These are phyloP conservation scores for Lactarius sanguifluus DNA, from an alignment of 768 basidiomycete species.

Conservation along the genomic window DNA sequence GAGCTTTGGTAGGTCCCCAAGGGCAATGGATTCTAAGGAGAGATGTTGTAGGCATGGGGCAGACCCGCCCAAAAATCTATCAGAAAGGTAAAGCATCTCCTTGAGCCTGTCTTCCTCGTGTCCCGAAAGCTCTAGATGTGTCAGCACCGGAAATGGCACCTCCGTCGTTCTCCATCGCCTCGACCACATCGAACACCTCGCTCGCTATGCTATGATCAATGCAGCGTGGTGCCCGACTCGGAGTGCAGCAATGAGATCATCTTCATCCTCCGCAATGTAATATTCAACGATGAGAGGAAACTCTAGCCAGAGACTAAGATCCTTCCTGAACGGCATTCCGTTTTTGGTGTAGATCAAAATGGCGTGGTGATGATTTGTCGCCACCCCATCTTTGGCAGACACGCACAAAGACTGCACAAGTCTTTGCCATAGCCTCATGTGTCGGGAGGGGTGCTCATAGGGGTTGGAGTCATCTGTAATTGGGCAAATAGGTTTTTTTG, in stretches of 20 bases:
- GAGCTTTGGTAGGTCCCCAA: background rate
- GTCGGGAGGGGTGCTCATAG: too few species aligned
- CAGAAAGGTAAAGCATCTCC: background rate
- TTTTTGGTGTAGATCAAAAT: background rate
- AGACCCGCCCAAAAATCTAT: background rate
- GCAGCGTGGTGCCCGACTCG: background rate
- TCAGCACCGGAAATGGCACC: background rate
- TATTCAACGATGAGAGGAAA: background rate
- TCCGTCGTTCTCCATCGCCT: background rate
- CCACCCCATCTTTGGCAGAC: background rate
- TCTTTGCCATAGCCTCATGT: background rate
- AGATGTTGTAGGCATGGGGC: background rate
- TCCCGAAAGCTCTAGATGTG: background rate
- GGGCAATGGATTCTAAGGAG: background rate
- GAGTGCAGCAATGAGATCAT: background rate
- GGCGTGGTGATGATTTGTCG: background rate
- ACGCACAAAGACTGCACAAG: too few species aligned
- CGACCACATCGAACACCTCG: background rate
- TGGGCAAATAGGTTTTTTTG: too few species aligned
- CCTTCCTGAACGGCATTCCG: background rate
- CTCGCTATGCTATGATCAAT: background rate
- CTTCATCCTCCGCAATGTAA: background rate
- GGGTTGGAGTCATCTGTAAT: conserved; percentile 24
- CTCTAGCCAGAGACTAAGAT: background rate
- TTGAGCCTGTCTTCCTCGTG: background rate